phyloP scores from a whole-genome alignment of 2,329 filamentous ascomycete genomes.

The Leptosphaerulina australis region DNA sequence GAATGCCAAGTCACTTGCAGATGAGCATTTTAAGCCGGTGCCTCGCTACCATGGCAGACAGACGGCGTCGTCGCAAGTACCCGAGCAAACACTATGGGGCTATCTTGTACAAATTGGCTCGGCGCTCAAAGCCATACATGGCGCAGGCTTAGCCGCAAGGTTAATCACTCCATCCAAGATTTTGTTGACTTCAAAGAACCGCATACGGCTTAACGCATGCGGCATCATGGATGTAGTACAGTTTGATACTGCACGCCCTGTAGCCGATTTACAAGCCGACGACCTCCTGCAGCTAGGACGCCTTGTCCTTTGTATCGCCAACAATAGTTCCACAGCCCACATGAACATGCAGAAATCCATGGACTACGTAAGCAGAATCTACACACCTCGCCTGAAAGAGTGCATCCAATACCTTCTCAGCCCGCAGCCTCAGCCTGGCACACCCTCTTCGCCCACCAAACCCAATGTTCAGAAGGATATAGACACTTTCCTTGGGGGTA shows the following conservation, averaged over 20 bases:
- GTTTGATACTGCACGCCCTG: slow-evolving; percentile 70
- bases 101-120: slow-evolving; percentile 92
- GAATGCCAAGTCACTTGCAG: slow-evolving; percentile 84
- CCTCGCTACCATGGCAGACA: slow-evolving; percentile 49
- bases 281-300: slow-evolving; percentile 86
- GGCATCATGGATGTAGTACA: slow-evolving; percentile 88
- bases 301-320: slow-evolving; percentile 81
- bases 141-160: slow-evolving; percentile 78
- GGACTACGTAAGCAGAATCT: slow-evolving; percentile 77
- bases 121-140: slow-evolving; percentile 85
- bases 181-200: slow-evolving; percentile 86
- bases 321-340: slow-evolving; percentile 65
- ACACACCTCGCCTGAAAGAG: slow-evolving; percentile 78
- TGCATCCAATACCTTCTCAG: slow-evolving; percentile 82
- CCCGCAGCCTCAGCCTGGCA: slow-evolving; percentile 49
- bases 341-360: slow-evolving; percentile 72
- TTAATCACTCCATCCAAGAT: slow-evolving; percentile 89
- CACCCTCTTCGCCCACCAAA: slow-evolving; percentile 41
- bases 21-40: slow-evolving; percentile 69
- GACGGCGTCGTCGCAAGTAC: slow-evolving; percentile 47
- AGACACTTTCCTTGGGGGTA: slow-evolving; percentile 77
- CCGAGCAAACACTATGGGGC: slow-evolving; percentile 82
- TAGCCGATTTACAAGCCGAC: slow-evolving; percentile 82
- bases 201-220: slow-evolving; percentile 85
- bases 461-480: slow-evolving; percentile 68